Conservation (phyloP, 345 rosid species). For the Linum tenue region DNA sequence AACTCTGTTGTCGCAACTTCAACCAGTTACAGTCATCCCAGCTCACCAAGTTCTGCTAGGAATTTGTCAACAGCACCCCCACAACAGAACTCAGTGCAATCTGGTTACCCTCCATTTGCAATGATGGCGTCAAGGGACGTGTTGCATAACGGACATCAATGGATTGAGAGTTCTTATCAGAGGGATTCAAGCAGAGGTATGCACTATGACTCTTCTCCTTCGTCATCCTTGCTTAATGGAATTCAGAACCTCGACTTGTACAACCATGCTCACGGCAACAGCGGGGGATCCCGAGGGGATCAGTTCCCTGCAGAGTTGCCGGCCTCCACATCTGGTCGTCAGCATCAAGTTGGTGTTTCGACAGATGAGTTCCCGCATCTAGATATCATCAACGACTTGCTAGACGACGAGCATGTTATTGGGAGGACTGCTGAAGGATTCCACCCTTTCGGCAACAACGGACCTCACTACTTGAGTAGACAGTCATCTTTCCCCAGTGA, state of each 20-base stretch:
- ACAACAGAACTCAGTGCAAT: constrained; percentile 35
- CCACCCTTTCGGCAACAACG: constrained; percentile 26
- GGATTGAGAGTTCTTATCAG: constrained; percentile 46
- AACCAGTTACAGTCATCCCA: constrained; percentile 35
- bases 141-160: constrained; percentile 40
- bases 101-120: constrained; percentile 35
- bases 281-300: constrained; percentile 14
- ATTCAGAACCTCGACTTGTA: constrained; percentile 28
- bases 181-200: constrained; percentile 28
- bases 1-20: constrained; percentile 52
- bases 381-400: constrained; percentile 85
- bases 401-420: constrained; percentile 62
- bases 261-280: constrained; percentile 17
- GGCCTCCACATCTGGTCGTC: constrained; percentile 46
- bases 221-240: constrained; percentile 24
- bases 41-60: constrained; percentile 38
- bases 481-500: constrained; percentile 48
- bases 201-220: constrained; percentile 17
- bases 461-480: constrained; percentile 37
- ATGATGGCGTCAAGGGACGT: constrained; percentile 34
- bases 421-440: constrained; percentile 26
- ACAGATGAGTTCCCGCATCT: constrained; percentile 89
- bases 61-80: constrained; percentile 35
- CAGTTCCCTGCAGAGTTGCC: constrained; percentile 26
- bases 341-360: constrained; percentile 30